These are phyloP conservation scores for Tagetes erecta DNA, from an alignment of 129 eudicot species.

Conservation along the genomic window DNA sequence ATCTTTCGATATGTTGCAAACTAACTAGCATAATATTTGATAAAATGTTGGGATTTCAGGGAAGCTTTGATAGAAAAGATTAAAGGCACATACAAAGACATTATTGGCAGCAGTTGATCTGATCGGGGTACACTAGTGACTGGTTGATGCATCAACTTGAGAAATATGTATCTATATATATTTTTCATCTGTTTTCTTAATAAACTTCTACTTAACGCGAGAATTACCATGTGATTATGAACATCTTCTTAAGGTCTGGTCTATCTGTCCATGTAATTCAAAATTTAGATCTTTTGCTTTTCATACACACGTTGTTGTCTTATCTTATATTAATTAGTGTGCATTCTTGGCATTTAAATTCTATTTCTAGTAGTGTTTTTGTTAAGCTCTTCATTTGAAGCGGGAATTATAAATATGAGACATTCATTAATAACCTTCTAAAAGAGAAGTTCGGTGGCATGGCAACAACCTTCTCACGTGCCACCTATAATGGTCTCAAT, in stretches of 20 bases:
- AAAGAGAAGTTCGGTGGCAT: no score
- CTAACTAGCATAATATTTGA: neutral
- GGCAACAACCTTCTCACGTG: no score
- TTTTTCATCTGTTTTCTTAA: constrained; percentile 9
- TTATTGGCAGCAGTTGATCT: constrained; percentile 68
- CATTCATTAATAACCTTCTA: no score
- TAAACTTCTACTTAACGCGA: constrained; percentile 27
- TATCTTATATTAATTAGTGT: no score
- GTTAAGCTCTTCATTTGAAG: neutral
- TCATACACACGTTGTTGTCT: neutral
- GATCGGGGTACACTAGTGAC: constrained; percentile 14
- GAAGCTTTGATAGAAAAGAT: constrained; percentile 72
- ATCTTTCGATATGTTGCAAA: neutral
- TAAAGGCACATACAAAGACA: constrained; percentile 61
- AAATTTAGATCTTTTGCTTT: neutral
- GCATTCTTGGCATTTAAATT: no score
- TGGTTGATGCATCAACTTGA: constrained; percentile 13
- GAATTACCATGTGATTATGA: constrained; percentile 25
- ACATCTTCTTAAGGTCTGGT: constrained; percentile 22
- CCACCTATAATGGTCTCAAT: no score
- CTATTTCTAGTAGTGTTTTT: neutral
- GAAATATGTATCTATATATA: neutral
- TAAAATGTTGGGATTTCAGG: constrained; percentile 44
- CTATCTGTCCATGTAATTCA: constrained; percentile 22
- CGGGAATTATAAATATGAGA: neutral